Base-by-base conservation (phyloP, 306 rosid species). In the Malus orientalis region DNA sequence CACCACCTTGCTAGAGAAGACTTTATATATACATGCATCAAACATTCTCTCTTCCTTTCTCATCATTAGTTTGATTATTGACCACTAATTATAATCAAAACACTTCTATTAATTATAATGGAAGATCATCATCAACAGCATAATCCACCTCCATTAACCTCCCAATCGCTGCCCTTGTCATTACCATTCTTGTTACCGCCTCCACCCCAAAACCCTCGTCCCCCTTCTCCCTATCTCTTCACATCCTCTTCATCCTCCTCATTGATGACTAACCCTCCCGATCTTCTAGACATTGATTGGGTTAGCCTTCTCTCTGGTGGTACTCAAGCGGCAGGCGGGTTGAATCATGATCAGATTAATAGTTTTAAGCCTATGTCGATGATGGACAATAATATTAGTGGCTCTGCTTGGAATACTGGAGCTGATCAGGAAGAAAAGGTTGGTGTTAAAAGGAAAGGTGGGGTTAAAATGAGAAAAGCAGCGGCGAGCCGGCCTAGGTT, bases 221-320 rank as follows among this genome's bases (percentile, higher is more conserved):
- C 12, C 12, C 13, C 82, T 60, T 36, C 66, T 60, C 82, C 85
- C 12, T 88, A 78, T 67, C 73, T 82, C 74, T 84, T 88, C 79
- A 78, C 88, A 1, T 70, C 82, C 32, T 29, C 70, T 10, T 57
- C 70, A 4, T 45, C 81, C 8, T 70, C 78, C 1, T 60, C 79
- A 1, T 27, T 67, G 14, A 18, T 32, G 38, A 27, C 18, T 23
- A 86, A 76, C 47, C 85, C 22, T 40, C 74, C 80, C 61, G 63
- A 53, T 12, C 66, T 80, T 30, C 81, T 53, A 6, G 91, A 86
- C 3, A 88, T 88, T 40, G 96, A 93, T 15, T 93, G 98, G 98
- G 81, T 78, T 23, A 77, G 79, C 76, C 71, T 91, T 67, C 87
- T 90, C 73, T 86, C 88, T 3, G 85, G 85, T 30, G 87, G 86